phyloP scores from a whole-genome alignment of 306 rosid species.

The Styphnolobium japonicum region DNA sequence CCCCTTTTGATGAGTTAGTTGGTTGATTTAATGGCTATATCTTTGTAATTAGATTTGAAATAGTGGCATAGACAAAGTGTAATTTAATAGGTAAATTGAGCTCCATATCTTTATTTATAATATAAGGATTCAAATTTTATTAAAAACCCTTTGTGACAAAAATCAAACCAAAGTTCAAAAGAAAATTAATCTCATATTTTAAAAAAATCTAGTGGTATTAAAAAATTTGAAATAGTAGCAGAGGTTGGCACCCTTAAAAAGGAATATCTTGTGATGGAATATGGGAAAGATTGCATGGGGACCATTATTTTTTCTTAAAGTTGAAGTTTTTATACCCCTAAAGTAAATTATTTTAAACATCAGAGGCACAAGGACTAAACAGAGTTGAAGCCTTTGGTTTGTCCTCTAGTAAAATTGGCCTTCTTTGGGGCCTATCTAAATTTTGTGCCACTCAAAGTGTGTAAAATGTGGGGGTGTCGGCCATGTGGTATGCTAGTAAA shows the following conservation, averaged over 20 bases:
- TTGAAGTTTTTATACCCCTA: too few species aligned
- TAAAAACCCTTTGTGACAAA: too few species aligned
- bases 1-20: not conserved
- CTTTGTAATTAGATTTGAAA: conserved; percentile 16
- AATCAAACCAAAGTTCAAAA: too few species aligned
- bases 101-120: too few species aligned
- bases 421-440: not conserved
- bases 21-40: conserved; percentile 8
- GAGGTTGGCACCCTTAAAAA: conserved; percentile 21
- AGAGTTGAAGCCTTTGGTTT: not conserved
- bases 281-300: conserved; percentile 50
- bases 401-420: conserved; percentile 26
- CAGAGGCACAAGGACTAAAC: not conserved
- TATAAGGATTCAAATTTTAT: too few species aligned
- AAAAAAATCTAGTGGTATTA: too few species aligned
- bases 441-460: conserved; percentile 39
- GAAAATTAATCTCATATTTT: too few species aligned
- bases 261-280: conserved; percentile 49
- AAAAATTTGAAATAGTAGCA: conserved; percentile 11
- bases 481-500: conserved; percentile 48
- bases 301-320: conserved; percentile 26
- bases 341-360: not conserved
- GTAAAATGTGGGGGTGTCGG: conserved; percentile 51
- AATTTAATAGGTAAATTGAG: too few species aligned
- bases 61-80: not conserved